phyloP scores from a whole-genome alignment of 169 alveolate species.

The Ichthyophthirius multifiliis region DNA sequence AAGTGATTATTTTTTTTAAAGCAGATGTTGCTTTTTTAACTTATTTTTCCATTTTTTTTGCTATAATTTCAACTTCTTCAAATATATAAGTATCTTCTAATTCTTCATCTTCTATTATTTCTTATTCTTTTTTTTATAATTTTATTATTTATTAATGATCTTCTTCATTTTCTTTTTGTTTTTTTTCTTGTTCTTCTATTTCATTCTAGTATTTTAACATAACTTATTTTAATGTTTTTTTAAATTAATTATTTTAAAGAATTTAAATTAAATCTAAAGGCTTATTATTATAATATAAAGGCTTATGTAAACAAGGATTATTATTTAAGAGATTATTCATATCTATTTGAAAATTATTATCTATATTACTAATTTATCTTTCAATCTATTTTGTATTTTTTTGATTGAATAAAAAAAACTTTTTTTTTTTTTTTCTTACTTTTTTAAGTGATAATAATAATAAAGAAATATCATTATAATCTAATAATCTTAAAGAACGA shows the following conservation, averaged over 20 bases:
- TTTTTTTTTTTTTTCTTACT: not conserved
- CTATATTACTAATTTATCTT: not conserved
- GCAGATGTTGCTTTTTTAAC: not conserved
- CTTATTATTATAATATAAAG: not conserved
- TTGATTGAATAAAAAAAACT: no score
- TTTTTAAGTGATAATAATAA: not conserved
- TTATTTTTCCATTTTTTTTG: not conserved
- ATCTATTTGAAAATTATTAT: not conserved
- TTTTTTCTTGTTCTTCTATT: not conserved
- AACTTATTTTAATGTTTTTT: not conserved
- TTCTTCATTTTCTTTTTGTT: not conserved
- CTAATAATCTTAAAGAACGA: not conserved
- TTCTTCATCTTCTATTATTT: no score
- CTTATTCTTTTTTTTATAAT: not conserved
- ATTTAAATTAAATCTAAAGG: not conserved
- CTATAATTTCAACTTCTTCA: not conserved
- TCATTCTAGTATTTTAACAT: not conserved
- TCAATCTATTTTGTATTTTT: no score
- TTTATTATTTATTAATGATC: not conserved
- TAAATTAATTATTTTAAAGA: not conserved
- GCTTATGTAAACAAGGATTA: not conserved
- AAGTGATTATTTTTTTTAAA: not conserved
- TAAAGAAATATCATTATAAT: not conserved
- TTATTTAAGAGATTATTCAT: not conserved
- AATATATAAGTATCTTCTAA: no score